phyloP scores from a whole-genome alignment of 495 filamentous ascomycete genomes.

The Talaromyces thailandensis region DNA sequence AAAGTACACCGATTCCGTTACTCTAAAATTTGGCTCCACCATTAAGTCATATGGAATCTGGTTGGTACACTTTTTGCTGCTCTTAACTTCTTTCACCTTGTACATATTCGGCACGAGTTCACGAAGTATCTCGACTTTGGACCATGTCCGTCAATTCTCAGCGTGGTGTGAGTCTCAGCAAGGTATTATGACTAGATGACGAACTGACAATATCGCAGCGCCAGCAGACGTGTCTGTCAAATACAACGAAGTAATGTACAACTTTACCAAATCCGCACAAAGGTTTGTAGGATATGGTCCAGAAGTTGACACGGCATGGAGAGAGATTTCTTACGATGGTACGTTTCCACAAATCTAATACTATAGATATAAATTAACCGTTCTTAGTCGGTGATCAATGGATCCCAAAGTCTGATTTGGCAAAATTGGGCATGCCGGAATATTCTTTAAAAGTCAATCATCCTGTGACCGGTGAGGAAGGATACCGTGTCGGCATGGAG shows the following conservation, averaged over 20 bases:
- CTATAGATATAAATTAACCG: not conserved
- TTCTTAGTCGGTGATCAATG: constrained; percentile 1
- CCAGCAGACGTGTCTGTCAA: not conserved
- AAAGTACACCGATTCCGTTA: not conserved
- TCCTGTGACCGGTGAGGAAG: not conserved
- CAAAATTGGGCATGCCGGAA: not conserved
- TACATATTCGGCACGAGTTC: not conserved
- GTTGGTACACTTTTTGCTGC: not conserved
- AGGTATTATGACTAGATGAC: not conserved
- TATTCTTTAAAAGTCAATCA: not conserved
- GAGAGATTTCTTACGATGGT: constrained; percentile 1
- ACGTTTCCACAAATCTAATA: not conserved
- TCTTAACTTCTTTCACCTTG: not conserved
- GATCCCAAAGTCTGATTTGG: constrained; percentile 1
- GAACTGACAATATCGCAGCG: not conserved
- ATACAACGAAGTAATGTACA: not conserved
- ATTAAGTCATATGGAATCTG: not conserved
- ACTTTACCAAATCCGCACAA: not conserved
- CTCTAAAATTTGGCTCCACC: not conserved
- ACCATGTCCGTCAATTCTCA: not conserved
- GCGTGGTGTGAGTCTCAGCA: not conserved
- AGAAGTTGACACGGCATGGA: constrained; percentile 1
- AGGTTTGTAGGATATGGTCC: not conserved
- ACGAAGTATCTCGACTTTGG: not conserved
- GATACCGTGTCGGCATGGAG: constrained; percentile 4